These are phyloP conservation scores for Dalechampia spathulata DNA, from an alignment of 441 rosid species.

Conservation along the genomic window DNA sequence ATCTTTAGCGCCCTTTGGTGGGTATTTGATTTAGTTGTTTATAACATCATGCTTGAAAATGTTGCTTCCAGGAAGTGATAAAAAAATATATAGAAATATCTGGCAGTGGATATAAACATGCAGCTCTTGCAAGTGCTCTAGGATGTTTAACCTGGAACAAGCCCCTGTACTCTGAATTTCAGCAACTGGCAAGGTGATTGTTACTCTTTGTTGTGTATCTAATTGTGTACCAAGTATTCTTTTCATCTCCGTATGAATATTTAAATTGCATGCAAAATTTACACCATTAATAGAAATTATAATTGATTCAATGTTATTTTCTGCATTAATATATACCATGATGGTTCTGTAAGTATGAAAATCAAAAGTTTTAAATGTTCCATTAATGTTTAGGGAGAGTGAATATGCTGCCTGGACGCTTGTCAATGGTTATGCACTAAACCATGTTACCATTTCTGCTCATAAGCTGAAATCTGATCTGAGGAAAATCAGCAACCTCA, in stretches of 20 bases:
- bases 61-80: slow-evolving; percentile 58
- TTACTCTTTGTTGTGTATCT: not conserved
- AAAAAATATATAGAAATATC: slow-evolving; percentile 48
- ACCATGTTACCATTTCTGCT: slow-evolving; percentile 81
- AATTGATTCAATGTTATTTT: too few relatives aligned
- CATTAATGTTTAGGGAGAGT: slow-evolving; percentile 50
- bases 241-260: too few relatives aligned
- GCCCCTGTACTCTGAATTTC: slow-evolving; percentile 67
- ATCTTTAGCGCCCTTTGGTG: not conserved
- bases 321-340: not conserved
- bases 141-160: slow-evolving; percentile 79
- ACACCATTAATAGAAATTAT: too few relatives aligned
- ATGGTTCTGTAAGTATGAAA: not conserved
- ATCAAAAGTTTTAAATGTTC: not conserved
- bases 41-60: slow-evolving; percentile 9
- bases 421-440: slow-evolving; percentile 86
- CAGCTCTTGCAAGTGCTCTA: slow-evolving; percentile 74
- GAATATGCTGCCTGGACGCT: slow-evolving; percentile 99
- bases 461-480: slow-evolving; percentile 72
- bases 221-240: not conserved
- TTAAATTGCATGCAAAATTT: too few relatives aligned
- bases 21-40: not conserved
- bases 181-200: slow-evolving; percentile 64
- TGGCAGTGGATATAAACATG: slow-evolving; percentile 51
- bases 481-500: slow-evolving; percentile 49